Evolutionary conservation across 2,329 filamentous ascomycete species (phyloP), one percentile per base, ranked within the genome.

Genomic region (Aspergillus hortae): DNA sequence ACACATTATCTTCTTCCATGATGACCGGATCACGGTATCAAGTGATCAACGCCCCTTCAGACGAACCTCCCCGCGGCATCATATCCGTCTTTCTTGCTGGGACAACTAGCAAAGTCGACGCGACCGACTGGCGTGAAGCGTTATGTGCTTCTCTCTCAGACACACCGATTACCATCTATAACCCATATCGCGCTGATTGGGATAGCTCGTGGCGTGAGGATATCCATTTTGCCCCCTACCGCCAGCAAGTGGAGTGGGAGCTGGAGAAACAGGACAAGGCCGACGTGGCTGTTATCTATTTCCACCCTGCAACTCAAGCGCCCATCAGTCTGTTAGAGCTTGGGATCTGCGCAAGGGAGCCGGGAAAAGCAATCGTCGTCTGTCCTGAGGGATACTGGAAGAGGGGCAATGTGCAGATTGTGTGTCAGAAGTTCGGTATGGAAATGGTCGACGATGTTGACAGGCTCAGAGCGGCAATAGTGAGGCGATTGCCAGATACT

Each of bases 321-420:
- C 50, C 53, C 4, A 27, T 55, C 21, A 55, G 50, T 41, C 41
- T 55, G 43, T 25, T 55, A 2, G 53, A 53, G 47, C 23, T 55
- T 19, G 53, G 50, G 21, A 4, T 55, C 12, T 55, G 49, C 44
- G 46, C 43, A 43, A 43, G 44, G 23, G 32, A 42, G 19, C 49
- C 50, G 2, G 46, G 46, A 4, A 55, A 55, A 32, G 50, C 43
- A 6, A 45, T 53, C n/a, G 50, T 52, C 21, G 46, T 50, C 11
- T 55, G 53, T 42, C 50, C 50, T 1, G 50, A 50, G 38, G 53
- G 53, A 17, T 55, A 55, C 32, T 55, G 50, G 53, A 55, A 55
- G 46, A 55, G 49, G 21, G 46, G 53, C 35, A 53, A 55, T 53
- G 46, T 53, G 44, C 50, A 55, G 30, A 52, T 53, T 45, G 46